Conservation (phyloP, 768 basidiomycete species). For the Boletus coccyginus region DNA sequence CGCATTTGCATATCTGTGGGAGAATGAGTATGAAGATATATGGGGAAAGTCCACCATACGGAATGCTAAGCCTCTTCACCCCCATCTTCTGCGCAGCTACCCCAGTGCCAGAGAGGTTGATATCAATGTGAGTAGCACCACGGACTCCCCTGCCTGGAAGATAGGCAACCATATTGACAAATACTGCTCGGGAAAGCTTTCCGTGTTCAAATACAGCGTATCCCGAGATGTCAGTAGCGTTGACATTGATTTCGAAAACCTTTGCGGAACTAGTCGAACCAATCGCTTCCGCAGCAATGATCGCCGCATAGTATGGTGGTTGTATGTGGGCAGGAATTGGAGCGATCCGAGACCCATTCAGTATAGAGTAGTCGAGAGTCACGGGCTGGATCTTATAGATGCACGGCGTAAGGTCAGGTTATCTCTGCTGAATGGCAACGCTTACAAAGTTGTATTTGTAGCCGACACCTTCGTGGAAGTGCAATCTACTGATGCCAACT, state of each 20-base stretch:
- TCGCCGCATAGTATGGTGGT: slow-evolving; percentile 62
- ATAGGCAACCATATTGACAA: slow-evolving; percentile 60
- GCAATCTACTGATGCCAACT: slow-evolving; percentile 51
- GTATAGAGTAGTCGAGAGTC: slow-evolving; percentile 52
- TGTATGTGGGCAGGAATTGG: slow-evolving; percentile 61
- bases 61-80: slow-evolving; percentile 50
- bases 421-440: background rate
- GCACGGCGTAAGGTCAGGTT: background rate
- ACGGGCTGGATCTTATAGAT: slow-evolving; percentile 58
- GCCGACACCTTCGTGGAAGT: slow-evolving; percentile 67
- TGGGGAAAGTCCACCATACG: slow-evolving; percentile 27
- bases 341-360: slow-evolving; percentile 51
- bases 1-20: slow-evolving; percentile 47
- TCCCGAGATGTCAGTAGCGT: slow-evolving; percentile 48
- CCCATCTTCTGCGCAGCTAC: slow-evolving; percentile 31
- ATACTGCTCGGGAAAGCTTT: slow-evolving; percentile 44
- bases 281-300: slow-evolving; percentile 58
- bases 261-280: slow-evolving; percentile 42
- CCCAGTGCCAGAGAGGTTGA: slow-evolving; percentile 35
- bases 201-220: slow-evolving; percentile 59
- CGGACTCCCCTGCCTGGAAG: slow-evolving; percentile 36
- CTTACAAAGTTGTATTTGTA: slow-evolving; percentile 66
- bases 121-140: slow-evolving; percentile 40
- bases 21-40: background rate
- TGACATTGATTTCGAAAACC: slow-evolving; percentile 48